Percentiles rank a stretch among this genome's conserved stretches.
phyloP scores from a whole-genome alignment of 1,139 yeast genomes.

The Suhomyces wounanorum region DNA sequence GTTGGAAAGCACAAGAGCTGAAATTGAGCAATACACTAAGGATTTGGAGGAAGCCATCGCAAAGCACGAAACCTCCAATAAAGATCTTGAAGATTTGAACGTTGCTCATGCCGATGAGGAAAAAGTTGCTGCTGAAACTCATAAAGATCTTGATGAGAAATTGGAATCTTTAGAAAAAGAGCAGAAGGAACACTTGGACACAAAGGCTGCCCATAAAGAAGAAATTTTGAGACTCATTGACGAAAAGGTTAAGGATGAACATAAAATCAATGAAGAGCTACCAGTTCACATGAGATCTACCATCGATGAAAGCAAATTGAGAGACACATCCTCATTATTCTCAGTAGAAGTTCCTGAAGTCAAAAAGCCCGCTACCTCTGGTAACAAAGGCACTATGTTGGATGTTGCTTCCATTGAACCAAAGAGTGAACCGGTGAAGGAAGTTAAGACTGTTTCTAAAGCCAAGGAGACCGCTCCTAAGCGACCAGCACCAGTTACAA shows the following conservation, averaged over 20 bases:
- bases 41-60: conserved; percentile 34
- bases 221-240: conserved; percentile 37
- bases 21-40: conserved; percentile 35
- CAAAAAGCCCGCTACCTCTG: conserved; percentile 18
- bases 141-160: conserved; percentile 32
- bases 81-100: conserved; percentile 35
- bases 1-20: conserved; percentile 40
- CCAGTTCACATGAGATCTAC: conserved; percentile 55
- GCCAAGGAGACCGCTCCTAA: conserved; percentile 3
- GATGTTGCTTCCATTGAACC: background rate
- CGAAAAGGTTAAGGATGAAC: conserved; percentile 43
- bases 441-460: conserved; percentile 9
- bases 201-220: conserved; percentile 36
- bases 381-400: background rate
- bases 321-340: conserved; percentile 46
- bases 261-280: conserved; percentile 48
- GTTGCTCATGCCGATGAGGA: conserved; percentile 28
- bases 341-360: conserved; percentile 24
- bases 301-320: conserved; percentile 41
- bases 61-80: conserved; percentile 36
- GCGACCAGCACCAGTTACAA: conserved; percentile 12
- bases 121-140: conserved; percentile 26
- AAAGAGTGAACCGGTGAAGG: background rate
- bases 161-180: conserved; percentile 32
- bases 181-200: conserved; percentile 31